Evolutionary conservation across 2,329 filamentous ascomycete species (phyloP).

Genomic region (Trichoderma pleuroti): DNA sequence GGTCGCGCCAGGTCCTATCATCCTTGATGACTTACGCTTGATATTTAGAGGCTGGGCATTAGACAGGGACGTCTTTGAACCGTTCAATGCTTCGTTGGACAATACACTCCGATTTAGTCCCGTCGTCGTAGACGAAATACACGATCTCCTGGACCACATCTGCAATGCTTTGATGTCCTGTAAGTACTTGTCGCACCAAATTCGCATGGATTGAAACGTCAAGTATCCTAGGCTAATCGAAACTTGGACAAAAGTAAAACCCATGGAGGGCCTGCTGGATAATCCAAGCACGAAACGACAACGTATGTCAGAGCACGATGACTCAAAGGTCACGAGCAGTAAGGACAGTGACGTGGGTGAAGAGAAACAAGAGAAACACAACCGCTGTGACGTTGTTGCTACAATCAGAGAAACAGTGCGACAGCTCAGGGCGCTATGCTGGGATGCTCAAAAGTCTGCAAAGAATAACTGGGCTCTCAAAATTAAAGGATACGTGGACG

Average conservation of each 20-base stretch:
- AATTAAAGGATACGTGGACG: background rate
- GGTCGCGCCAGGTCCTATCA: background rate
- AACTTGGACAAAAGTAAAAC: no score
- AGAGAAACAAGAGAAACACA: no score
- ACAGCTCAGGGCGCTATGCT: no score
- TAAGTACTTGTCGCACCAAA: background rate
- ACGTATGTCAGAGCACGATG: background rate
- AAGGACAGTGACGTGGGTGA: no score
- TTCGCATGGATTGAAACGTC: no score
- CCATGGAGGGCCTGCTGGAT: no score
- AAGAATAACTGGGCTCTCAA: background rate
- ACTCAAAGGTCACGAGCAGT: background rate
- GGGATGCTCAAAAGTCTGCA: no score
- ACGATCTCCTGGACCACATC: conserved; percentile 1
- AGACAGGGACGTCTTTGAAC: conserved; percentile 3
- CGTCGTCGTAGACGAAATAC: background rate
- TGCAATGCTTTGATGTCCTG: background rate
- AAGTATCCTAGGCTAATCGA: no score
- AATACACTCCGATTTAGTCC: conserved; percentile 7
- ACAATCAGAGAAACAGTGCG: no score
- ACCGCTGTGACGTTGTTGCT: no score
- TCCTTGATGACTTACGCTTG: conserved; percentile 8
- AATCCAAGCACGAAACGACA: conserved; percentile 1
- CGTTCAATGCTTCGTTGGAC: conserved; percentile 10
- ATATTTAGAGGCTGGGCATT: no score